phyloP scores from a whole-genome alignment of 2,329 filamentous ascomycete species.

The Aspergillus udagawae region DNA sequence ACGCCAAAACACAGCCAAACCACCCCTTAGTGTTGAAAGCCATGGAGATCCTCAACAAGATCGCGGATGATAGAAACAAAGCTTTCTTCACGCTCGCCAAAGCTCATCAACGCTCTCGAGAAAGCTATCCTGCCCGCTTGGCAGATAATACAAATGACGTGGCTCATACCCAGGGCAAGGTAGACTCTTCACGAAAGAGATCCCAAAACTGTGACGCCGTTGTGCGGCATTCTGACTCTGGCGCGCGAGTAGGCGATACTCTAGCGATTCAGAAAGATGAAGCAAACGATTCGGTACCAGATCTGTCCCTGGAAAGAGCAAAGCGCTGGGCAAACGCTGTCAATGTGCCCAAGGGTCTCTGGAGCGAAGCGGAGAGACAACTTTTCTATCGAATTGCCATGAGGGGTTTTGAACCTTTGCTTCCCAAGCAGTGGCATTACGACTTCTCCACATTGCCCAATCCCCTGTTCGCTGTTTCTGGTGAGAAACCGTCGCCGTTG shows the following conservation, averaged over 20 bases:
- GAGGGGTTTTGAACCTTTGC: conserved; percentile 54
- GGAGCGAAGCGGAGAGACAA: conserved; percentile 50
- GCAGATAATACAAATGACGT: background rate
- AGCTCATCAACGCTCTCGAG: background rate
- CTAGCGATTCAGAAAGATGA: background rate
- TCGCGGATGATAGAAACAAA: background rate
- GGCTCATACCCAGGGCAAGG: background rate
- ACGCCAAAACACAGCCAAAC: background rate
- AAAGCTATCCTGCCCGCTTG: background rate
- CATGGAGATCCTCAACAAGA: background rate
- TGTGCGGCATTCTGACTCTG: background rate
- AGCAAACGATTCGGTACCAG: conserved; percentile 8
- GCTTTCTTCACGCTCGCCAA: background rate
- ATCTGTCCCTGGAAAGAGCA: conserved; percentile 29
- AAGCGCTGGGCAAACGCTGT: conserved; percentile 33
- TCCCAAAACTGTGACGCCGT: background rate
- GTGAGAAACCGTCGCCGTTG: conserved; percentile 39
- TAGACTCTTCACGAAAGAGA: background rate
- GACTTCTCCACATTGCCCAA: conserved; percentile 54
- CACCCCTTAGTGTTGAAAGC: background rate
- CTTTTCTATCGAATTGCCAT: conserved; percentile 52
- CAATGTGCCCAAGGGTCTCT: conserved; percentile 42
- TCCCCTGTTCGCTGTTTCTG: conserved; percentile 44
- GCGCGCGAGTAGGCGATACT: background rate
- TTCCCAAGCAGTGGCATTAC: conserved; percentile 49